Evolutionary conservation across 2,329 filamentous ascomycete genomes (phyloP), one percentile per base, ranked within the genome.

Genomic region (Waltergamsia citrina): DNA sequence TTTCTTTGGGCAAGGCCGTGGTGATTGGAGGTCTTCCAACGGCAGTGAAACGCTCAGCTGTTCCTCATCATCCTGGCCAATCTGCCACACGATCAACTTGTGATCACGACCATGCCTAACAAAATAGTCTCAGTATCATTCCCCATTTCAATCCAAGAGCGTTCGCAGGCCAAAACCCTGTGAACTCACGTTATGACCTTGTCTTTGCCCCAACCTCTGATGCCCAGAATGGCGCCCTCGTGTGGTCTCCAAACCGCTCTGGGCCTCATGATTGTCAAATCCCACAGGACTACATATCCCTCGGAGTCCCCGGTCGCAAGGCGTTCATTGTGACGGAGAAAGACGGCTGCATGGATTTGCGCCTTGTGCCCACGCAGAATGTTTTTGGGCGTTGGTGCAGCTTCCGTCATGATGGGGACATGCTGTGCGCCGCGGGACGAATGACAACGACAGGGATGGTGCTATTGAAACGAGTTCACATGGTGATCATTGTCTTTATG

Each of bases 211-310:
- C 87, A 94, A 23, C 68, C 76, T 30, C 69, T 69, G 26, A 92
- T 66, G 4, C 80, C 84, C 12, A 96, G 66, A 19, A 96, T 78
- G 15, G 85, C 74, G 22, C 74, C 81, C 29, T 75, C 66, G 54
- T 98, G 92, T 2, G 86, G 84, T 48, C 74, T 80, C 92, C 92
- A 98, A 4, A 92, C 85, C 2, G 81, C 85, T 7, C 77, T 68
- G 0, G 90, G 75, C 22, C 92, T 73, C 65, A 93, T 88, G 33
- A 79, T 84, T 18, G 80, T 71, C 25, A 94, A 63, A 51, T 85
- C 81, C 92, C 92, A 98, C 16, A 87, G 62, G 6, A 94, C 72
- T 22, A 94, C 67, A 69, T 82, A 95, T 38, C 92, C 92, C 27
- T 94, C 84, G 7, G 86, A 84, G 58, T 98, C 92, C 23, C 84